These are phyloP conservation scores for Porpolomopsis calyptriformis DNA, from an alignment of 768 basidiomycete species.

Conservation along the genomic window DNA sequence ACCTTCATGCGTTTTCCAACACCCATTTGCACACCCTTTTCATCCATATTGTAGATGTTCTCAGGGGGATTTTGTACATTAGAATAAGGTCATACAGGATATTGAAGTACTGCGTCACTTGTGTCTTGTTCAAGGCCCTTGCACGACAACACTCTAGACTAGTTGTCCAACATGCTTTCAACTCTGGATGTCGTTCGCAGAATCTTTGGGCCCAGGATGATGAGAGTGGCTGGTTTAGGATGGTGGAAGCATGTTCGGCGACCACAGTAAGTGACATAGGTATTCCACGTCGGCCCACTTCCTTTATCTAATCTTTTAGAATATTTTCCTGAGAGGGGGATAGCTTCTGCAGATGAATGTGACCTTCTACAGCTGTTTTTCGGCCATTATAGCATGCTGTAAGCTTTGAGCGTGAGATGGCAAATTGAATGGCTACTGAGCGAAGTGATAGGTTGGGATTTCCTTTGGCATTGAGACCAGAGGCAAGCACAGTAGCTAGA, in stretches of 20 bases:
- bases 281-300: no score
- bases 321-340: no score
- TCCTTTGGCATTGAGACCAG: slow-evolving; percentile 7
- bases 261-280: no score
- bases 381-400: no score
- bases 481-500: slow-evolving; percentile 4
- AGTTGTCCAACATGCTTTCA: no score
- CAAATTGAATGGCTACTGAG: slow-evolving; percentile 14
- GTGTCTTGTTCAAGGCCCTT: slow-evolving; percentile 11
- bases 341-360: no score
- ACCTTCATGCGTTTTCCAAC: slow-evolving; percentile 10
- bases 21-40: slow-evolving; percentile 17
- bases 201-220: no score
- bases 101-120: slow-evolving; percentile 13
- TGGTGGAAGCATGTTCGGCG: no score
- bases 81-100: slow-evolving; percentile 10
- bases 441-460: slow-evolving; percentile 6
- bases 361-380: no score
- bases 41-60: slow-evolving; percentile 24
- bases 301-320: no score
- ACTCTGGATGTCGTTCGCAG: no score
- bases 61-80: slow-evolving; percentile 13
- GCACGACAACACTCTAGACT: slow-evolving; percentile 19
- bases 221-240: no score
- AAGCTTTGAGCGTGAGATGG: slow-evolving; percentile 10